These are phyloP conservation scores for Bipolaris sorokiniana DNA, from an alignment of 2,329 filamentous ascomycete species.

Conservation along the genomic window DNA sequence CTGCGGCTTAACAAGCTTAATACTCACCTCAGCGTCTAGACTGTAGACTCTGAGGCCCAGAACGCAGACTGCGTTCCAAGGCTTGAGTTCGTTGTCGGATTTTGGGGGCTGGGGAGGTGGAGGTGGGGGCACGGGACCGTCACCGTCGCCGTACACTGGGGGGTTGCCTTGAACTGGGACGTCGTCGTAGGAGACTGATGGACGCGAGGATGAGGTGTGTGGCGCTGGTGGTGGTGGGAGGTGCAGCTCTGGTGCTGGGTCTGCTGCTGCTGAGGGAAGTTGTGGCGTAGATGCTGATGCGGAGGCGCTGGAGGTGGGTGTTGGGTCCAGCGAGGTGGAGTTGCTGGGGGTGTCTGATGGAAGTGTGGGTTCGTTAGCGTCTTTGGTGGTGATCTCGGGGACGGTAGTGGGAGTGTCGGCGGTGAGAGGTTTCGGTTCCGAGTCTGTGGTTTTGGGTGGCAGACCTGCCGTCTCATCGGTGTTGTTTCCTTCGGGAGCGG, in stretches of 20 bases:
- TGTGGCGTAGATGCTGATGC: not conserved
- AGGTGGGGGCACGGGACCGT: not conserved
- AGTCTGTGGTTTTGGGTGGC: not conserved
- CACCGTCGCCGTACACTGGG: not conserved
- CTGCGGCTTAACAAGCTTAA: constrained; percentile 41
- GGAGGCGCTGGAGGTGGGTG: not conserved
- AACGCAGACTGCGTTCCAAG: constrained; percentile 67
- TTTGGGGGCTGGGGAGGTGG: constrained; percentile 11
- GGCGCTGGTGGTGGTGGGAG: not conserved
- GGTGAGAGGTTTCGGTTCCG: not conserved
- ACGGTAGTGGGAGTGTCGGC: not conserved
- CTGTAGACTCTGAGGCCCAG: constrained; percentile 62
- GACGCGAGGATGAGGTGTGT: not conserved
- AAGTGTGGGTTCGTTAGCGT: not conserved
- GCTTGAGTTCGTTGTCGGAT: constrained; percentile 33
- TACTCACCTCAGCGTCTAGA: constrained; percentile 39
- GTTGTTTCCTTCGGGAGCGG: not conserved
- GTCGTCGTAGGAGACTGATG: not conserved
- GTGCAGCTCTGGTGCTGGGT: not conserved
- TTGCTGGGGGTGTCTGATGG: not conserved
- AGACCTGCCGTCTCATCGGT: not conserved
- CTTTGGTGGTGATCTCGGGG: not conserved
- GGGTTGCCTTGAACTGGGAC: not conserved
- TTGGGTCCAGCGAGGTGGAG: not conserved
- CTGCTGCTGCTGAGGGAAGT: not conserved